A percentile compares a stretch with the other conserved stretches of the same genome.
These are phyloP conservation scores for Pseudohyphozyma bogoriensis DNA, from an alignment of 768 basidiomycete genomes.

Conservation along the genomic window DNA sequence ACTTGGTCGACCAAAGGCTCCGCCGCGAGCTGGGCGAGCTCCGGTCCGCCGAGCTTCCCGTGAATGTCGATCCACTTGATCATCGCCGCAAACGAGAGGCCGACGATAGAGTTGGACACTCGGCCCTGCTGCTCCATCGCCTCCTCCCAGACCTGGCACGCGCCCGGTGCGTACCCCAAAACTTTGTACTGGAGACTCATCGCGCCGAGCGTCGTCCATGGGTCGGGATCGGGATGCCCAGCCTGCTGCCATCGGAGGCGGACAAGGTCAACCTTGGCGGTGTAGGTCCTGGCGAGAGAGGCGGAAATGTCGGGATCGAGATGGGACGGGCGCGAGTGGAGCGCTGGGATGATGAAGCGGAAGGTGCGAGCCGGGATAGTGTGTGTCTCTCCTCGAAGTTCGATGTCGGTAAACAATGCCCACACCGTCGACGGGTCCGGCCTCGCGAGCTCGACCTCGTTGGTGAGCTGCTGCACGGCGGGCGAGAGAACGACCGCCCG, in stretches of 20 bases:
- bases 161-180: slow-evolving; percentile 16
- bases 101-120: background rate
- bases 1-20: slow-evolving; percentile 15
- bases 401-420: too few relatives aligned
- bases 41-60: slow-evolving; percentile 5
- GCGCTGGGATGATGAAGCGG: too few relatives aligned
- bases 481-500: too few relatives aligned
- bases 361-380: too few relatives aligned
- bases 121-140: too few relatives aligned
- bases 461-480: too few relatives aligned
- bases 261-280: slow-evolving; percentile 18
- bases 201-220: slow-evolving; percentile 9
- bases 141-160: slow-evolving; percentile 18
- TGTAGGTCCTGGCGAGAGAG: too few relatives aligned
- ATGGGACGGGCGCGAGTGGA: too few relatives aligned
- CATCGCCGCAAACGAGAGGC: slow-evolving; percentile 9
- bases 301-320: too few relatives aligned
- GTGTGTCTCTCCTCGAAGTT: too few relatives aligned
- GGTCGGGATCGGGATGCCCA: slow-evolving; percentile 4
- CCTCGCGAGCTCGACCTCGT: too few relatives aligned
- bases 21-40: slow-evolving; percentile 12
- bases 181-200: slow-evolving; percentile 13
- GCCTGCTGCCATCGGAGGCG: slow-evolving; percentile 7
- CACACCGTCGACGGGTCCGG: too few relatives aligned
- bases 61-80: slow-evolving; percentile 24